Evolutionary conservation across 2,329 filamentous ascomycete species (phyloP), one percentile per base, ranked within the genome.

Genomic region (Capronia americana): DNA sequence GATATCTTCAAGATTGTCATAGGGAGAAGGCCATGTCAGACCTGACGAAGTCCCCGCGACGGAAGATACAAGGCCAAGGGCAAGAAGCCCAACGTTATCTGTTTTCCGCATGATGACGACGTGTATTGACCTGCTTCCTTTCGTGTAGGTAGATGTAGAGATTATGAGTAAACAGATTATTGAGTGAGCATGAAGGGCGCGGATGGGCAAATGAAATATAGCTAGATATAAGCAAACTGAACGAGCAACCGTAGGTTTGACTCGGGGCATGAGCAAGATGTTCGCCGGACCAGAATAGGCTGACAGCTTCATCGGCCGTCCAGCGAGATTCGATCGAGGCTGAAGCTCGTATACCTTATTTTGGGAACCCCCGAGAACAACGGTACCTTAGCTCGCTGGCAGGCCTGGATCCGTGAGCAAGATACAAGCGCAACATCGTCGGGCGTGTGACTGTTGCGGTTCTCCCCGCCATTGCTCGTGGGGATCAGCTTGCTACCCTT

Each of bases 1-100:
- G 69, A 88, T 84, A 74, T 88, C 87, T 75, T 89, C 87, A 65
- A 89, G 77, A 74, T 89, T 86, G 71, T 89, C 87, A 20, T 82
- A 82, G 12, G 80, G 72, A 1, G 85, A 83, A 1, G 87, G 87
- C 87, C 87, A 89, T 72, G 86, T 89, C 34, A 84, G 84, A 50
- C 32, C 50, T 30, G 57, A 57, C 28, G 59, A 57, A 34, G 34
- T 20, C 14, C 30, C 61, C 14, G 14, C 23, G 30, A 51, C 53
- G 48, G 54, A 57, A 30, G 30, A 34, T 11, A 30, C 51, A 5
- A 63, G 38, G n/a, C 61, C 54, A 11, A 63, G 53, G 14, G 54
- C 53, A 23, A 63, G 23, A 14, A 57, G 20, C n/a, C 51, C 51
- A 32, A 57, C 17, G 53, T 57, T 57, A n/a, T 48, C 50, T 12